Evolutionary conservation across 2,329 filamentous ascomycete genomes (phyloP).

Genomic region (Penicillium sp.): DNA sequence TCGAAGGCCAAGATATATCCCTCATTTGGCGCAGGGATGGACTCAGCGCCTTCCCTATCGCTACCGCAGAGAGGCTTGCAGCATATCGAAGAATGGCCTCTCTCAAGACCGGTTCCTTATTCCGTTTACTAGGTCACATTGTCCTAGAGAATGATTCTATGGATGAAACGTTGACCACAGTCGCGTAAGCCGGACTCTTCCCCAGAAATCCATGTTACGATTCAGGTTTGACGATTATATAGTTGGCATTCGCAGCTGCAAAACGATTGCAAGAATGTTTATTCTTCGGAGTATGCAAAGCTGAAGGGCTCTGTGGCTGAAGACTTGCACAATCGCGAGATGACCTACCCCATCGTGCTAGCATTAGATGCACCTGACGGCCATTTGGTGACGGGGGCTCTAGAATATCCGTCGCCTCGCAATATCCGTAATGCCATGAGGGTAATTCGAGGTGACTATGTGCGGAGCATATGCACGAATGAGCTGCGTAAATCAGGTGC

Average conservation of each 20-base stretch:
- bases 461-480: not conserved
- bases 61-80: not conserved
- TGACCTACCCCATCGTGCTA: not conserved
- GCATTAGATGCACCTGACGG: not conserved
- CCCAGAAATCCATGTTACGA: not conserved
- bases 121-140: not conserved
- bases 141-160: not conserved
- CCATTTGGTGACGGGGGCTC: not conserved
- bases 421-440: not conserved
- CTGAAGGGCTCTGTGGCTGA: not conserved
- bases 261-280: not conserved
- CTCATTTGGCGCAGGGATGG: not conserved
- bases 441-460: not conserved
- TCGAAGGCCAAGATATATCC: not conserved
- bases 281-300: not conserved
- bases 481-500: not conserved
- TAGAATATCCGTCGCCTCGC: not conserved
- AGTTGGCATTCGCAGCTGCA: not conserved
- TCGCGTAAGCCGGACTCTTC: not conserved
- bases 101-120: not conserved
- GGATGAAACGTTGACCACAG: not conserved
- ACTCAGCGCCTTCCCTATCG: not conserved
- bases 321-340: not conserved
- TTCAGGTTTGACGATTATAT: not conserved
- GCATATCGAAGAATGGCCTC: not conserved